Evolutionary conservation across 371 early-diverging fungal species (phyloP).

Genomic region (Globomyces sp.): DNA sequence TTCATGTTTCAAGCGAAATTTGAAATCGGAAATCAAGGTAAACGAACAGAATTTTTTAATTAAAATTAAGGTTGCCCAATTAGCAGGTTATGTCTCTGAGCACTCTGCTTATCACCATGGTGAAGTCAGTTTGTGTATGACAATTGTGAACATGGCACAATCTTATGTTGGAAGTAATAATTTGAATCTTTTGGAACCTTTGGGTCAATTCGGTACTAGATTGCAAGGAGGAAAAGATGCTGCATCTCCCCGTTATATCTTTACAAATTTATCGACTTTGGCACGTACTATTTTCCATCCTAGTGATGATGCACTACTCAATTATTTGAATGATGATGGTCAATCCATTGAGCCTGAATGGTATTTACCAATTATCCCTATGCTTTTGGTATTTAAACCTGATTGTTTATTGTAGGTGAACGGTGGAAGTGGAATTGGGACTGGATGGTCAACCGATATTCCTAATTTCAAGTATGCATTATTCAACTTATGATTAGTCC

Average conservation of each 20-base stretch:
- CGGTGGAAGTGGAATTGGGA: conserved; percentile 99
- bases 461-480: conserved; percentile 59
- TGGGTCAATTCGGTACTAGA: conserved; percentile 98
- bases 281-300: conserved; percentile 84
- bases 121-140: conserved; percentile 84
- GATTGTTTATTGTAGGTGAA: conserved; percentile 56
- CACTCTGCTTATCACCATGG: conserved; percentile 99
- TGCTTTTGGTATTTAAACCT: conserved; percentile 66
- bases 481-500: conserved; percentile 76
- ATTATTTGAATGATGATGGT: conserved; percentile 94
- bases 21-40: conserved; percentile 83
- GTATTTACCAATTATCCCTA: conserved; percentile 97
- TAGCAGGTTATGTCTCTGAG: conserved; percentile 95
- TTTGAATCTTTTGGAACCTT: conserved; percentile 87
- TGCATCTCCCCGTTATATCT: conserved; percentile 98
- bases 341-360: conserved; percentile 95
- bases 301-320: conserved; percentile 87
- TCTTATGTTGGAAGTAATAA: conserved; percentile 99
- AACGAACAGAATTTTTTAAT: conserved; percentile 85
- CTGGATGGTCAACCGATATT: conserved; percentile 76
- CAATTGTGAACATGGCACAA: conserved; percentile 97
- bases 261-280: conserved; percentile 79
- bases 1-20: conserved; percentile 89
- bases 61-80: conserved; percentile 96
- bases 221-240: conserved; percentile 98